Conservation (phyloP, 2,329 filamentous ascomycete genomes). For the Sclerotiophoma versabilis region DNA sequence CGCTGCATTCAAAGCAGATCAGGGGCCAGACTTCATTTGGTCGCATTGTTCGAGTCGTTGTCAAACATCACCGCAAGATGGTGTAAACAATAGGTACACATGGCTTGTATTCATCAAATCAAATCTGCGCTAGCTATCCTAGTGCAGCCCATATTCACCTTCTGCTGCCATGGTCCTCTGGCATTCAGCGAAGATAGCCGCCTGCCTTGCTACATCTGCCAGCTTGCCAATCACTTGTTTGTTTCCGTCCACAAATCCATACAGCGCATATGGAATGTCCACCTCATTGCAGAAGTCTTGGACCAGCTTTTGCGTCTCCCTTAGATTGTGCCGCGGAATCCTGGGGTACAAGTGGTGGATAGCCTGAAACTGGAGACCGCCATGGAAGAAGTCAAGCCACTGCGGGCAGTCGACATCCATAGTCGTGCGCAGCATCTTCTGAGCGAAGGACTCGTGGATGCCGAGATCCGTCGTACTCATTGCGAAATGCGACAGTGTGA, state of each 20-base stretch:
- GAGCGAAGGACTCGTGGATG: slow-evolving; percentile 70
- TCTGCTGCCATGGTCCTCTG: slow-evolving; percentile 51
- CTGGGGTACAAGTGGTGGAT: slow-evolving; percentile 75
- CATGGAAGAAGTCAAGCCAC: slow-evolving; percentile 76
- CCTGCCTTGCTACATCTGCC: slow-evolving; percentile 67
- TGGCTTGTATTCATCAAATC: slow-evolving; percentile 1
- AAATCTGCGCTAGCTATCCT: not conserved
- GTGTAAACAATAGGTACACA: not conserved
- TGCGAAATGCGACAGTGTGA: slow-evolving; percentile 75
- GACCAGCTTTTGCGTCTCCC: slow-evolving; percentile 66
- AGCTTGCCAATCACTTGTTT: slow-evolving; percentile 62
- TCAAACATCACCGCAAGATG: not conserved
- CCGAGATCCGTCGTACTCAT: slow-evolving; percentile 73
- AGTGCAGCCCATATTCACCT: slow-evolving; percentile 41
- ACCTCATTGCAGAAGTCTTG: slow-evolving; percentile 71
- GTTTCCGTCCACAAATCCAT: slow-evolving; percentile 70
- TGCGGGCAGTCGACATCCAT: slow-evolving; percentile 77
- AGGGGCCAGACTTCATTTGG: slow-evolving; percentile 11
- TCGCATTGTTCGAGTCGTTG: not conserved
- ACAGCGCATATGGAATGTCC: slow-evolving; percentile 67
- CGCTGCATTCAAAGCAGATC: slow-evolving; percentile 10
- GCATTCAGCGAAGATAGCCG: slow-evolving; percentile 66
- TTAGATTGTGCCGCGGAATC: slow-evolving; percentile 72
- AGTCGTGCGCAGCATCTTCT: slow-evolving; percentile 73
- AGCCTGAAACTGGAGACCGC: slow-evolving; percentile 75